Evolutionary conservation across 2,329 filamentous ascomycete species (phyloP).

Genomic region (Fusarium xyrophilum): DNA sequence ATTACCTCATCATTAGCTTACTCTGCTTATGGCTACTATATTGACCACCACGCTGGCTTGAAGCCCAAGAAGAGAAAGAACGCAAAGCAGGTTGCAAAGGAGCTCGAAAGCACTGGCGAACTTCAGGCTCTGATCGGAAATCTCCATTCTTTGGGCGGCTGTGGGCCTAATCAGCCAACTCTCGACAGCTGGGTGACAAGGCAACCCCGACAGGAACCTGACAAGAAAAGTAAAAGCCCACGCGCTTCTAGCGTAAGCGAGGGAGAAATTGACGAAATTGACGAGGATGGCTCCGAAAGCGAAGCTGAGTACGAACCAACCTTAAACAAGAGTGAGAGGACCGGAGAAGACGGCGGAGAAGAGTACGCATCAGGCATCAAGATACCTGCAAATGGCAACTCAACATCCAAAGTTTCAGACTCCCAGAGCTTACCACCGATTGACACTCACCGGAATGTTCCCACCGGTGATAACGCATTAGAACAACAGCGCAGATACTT

Average conservation of each 20-base stretch:
- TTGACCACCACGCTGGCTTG: constrained; percentile 43
- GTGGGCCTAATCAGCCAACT: constrained; percentile 1
- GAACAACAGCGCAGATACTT: constrained; percentile 58
- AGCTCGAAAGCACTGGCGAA: constrained; percentile 37
- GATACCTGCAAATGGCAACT: constrained; percentile 18
- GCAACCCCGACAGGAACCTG: constrained; percentile 4
- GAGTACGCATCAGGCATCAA: neutral
- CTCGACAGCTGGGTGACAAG: constrained; percentile 12
- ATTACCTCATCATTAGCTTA: constrained; percentile 38
- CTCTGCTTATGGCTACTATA: constrained; percentile 43
- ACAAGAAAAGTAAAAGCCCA: constrained; percentile 24
- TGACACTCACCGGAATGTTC: constrained; percentile 34
- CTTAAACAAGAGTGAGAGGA: constrained; percentile 19
- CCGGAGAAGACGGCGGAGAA: constrained; percentile 4
- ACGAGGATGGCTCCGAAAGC: constrained; percentile 35
- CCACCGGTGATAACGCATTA: constrained; percentile 45
- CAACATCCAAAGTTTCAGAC: neutral
- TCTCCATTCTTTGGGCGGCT: constrained; percentile 12
- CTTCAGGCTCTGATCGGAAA: constrained; percentile 35
- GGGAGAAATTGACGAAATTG: constrained; percentile 11
- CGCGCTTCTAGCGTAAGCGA: constrained; percentile 35
- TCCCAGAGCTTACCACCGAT: constrained; percentile 10
- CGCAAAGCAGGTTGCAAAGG: constrained; percentile 43
- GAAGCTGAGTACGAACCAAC: constrained; percentile 41
- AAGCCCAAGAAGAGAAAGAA: constrained; percentile 45